Base-by-base conservation (phyloP, 257 asterid genomes). In the Penstemon eatonii region DNA sequence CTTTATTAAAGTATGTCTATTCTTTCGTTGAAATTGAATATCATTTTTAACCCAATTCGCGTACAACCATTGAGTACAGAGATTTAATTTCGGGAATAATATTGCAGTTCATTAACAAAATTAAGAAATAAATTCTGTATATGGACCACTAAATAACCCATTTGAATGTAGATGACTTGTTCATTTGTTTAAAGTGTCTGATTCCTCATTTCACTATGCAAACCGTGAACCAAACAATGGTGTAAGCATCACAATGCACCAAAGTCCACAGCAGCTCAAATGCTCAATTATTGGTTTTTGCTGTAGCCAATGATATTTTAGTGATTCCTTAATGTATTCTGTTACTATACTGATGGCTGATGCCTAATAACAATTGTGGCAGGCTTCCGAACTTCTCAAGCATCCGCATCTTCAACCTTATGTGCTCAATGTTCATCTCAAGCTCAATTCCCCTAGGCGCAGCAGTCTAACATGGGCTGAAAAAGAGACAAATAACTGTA, bases 301-400 rank as follows among this genome's bases (percentile, higher is more conserved):
- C 39, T 38, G 4, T 41, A 1, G 33, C 2, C 33, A 25, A 25
- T 25, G 33, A 8, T 49, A 10, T 6, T 49, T 49, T 49, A 49
- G 10, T 49, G 15, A 9, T 49, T 10, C 4, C 4, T 9, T 49
- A 49, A 3, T 46, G 3, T 54, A 50, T 8, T 60, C 65, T 44
- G 36, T 63, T 55, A 49, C 63, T 10, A 8, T 11, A 64, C 56
- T 25, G 33, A 25, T 25, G 33, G 33, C 33, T 63, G 67, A 45
- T 39, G 9, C 37, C 10, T 55, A 9, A 59, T 69, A 49, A 58
- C 77, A 50, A 61, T 64, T 65, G 66, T 70, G 73, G 70, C 91
- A 91, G 97, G 95, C 97, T 83, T 85, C 91, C 51, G 97, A 89
- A 66, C 91, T 91, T 80, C 97, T 91, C 71, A 83, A 85, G 82